Percentiles rank a stretch among this genome's conserved stretches.
Conservation (phyloP, 2,329 filamentous ascomycete species). For the Trichoderma cornu-damae region DNA sequence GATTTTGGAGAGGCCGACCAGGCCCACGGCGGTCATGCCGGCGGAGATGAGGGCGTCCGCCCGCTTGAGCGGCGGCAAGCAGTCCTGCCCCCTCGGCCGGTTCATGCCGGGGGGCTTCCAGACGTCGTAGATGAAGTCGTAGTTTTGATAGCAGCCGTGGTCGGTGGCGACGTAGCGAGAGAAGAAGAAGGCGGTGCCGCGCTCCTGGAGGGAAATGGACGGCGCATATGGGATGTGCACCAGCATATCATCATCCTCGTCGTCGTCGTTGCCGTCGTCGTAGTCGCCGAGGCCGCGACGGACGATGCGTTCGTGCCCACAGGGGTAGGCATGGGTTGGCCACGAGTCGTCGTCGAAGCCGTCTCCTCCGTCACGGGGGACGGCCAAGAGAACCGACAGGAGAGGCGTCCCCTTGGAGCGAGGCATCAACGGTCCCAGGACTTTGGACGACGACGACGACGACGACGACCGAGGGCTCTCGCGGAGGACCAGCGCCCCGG, state of each 20-base stretch:
- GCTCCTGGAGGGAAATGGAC: conserved; percentile 36
- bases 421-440: neutral
- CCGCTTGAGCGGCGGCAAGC: conserved; percentile 3
- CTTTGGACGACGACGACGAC: no score
- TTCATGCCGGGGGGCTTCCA: conserved; percentile 42
- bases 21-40: conserved; percentile 51
- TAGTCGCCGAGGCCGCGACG: neutral
- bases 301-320: neutral
- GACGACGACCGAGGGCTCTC: neutral
- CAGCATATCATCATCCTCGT: conserved; percentile 1
- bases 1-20: conserved; percentile 47
- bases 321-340: conserved; percentile 1
- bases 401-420: neutral
- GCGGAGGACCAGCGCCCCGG: conserved; percentile 6
- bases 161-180: conserved; percentile 46
- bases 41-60: conserved; percentile 38
- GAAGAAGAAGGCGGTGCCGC: conserved; percentile 47
- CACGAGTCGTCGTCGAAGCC: neutral
- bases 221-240: conserved; percentile 20
- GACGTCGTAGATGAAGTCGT: conserved; percentile 50
- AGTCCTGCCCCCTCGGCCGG: conserved; percentile 36
- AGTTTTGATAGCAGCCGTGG: conserved; percentile 45
- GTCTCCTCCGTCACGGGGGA: neutral
- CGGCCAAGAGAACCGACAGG: conserved; percentile 1
- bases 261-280: neutral